Base-by-base conservation (phyloP, 352 stramenopile species). In the Phytophthora lateralis region DNA sequence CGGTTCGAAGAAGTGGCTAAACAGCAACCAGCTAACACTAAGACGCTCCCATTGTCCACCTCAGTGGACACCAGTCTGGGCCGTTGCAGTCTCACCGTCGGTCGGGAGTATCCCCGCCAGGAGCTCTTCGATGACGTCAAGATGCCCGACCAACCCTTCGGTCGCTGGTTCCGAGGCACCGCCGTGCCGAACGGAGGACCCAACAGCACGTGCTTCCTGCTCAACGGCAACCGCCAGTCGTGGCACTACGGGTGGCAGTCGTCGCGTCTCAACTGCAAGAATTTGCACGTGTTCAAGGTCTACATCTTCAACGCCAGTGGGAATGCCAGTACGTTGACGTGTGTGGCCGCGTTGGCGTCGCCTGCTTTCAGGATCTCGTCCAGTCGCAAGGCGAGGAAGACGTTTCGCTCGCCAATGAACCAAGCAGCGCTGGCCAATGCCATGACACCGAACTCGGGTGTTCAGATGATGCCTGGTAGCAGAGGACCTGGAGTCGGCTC, bases 231-330 rank as follows among this genome's bases (percentile, higher is more conserved):
- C 63, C 85, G 85, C 38, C 82, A 91, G 64, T 94, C 82, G 47
- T 94, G 85, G 85, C 85, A 94, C 64, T 94, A 94, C 51, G 85
- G 85, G 12, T 94, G 85, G 85, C 82, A 90, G 48, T 94, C 85
- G 4, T 94, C 85, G 24, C 74, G 85, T 1, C 75, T 94, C 15
- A 94, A 94, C 58, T 91, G 82, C 71, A 91, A 94, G 61, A 91
- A 91, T 42, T 58, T 90, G 52, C 85, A 94, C 66, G 82, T 90
- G 10, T 94, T 94, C 55, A 80, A 85, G 29, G 79, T 92, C 41
- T 90, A 88, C 54, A 69, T 85, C 21, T 91, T 90, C 63, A 66
- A 74, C 42, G 27, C 74, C 3, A 73, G 60, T 39, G 59, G 63
- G n/a, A 70, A 80, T 30, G 35, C 55, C 6, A 62, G 39, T 5